Evolutionary conservation across 2,329 filamentous ascomycete genomes (phyloP).

Genomic region (Endoconidiophora laricicola): DNA sequence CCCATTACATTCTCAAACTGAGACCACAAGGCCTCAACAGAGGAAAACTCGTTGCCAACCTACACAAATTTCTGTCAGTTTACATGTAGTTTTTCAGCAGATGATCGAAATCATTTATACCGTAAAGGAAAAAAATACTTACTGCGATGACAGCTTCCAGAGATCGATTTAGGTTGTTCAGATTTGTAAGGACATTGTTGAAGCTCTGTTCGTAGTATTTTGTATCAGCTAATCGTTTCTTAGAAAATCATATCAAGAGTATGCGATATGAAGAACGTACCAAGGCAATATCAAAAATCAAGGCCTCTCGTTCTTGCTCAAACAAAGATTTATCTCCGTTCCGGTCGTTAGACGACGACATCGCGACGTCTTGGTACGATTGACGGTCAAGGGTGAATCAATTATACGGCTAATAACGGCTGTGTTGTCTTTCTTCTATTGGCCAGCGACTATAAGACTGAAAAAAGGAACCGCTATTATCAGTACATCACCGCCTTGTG

Average conservation of each 20-base stretch:
- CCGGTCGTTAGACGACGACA: neutral
- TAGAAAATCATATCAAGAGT: neutral
- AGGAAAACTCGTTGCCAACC: slow-evolving; percentile 94
- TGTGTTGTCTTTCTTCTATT: no score
- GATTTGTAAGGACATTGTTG: slow-evolving; percentile 84
- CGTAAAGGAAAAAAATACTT: slow-evolving; percentile 18
- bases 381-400: no score
- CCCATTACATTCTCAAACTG: slow-evolving; percentile 96
- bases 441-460: neutral
- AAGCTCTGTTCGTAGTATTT: slow-evolving; percentile 35
- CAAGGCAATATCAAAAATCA: slow-evolving; percentile 57
- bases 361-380: neutral
- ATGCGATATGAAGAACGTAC: slow-evolving; percentile 26
- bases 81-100: neutral
- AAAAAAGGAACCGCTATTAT: neutral
- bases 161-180: slow-evolving; percentile 87
- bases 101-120: neutral
- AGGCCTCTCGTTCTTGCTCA: slow-evolving; percentile 55
- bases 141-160: slow-evolving; percentile 83
- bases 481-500: neutral
- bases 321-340: slow-evolving; percentile 45
- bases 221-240: neutral
- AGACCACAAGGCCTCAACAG: slow-evolving; percentile 90
- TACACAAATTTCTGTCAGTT: slow-evolving; percentile 18
- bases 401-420: no score